Percentiles rank a stretch among this genome's conserved stretches.
phyloP scores from a whole-genome alignment of 2,329 filamentous ascomycete species.

The Phialocephala subalpina region DNA sequence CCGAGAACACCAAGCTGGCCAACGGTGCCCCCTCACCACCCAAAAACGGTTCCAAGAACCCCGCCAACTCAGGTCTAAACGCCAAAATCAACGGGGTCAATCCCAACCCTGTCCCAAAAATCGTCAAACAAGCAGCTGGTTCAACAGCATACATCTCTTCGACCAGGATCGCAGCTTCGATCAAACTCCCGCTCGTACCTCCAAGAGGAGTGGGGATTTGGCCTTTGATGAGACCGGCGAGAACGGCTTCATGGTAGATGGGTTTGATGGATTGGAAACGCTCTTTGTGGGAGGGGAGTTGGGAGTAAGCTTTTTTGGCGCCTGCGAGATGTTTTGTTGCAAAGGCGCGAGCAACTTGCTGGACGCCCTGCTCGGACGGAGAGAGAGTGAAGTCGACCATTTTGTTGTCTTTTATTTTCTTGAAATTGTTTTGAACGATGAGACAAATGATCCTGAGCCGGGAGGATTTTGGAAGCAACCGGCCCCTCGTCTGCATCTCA shows the following conservation, averaged over 20 bases:
- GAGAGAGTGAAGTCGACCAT: conserved; percentile 42
- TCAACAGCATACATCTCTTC: conserved; percentile 62
- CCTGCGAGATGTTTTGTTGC: conserved; percentile 10
- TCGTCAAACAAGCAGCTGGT: conserved; percentile 54
- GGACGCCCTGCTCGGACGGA: conserved; percentile 34
- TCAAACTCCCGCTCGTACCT: conserved; percentile 50
- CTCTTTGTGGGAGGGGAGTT: conserved; percentile 28
- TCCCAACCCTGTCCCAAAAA: conserved; percentile 59
- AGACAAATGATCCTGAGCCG: too few species aligned
- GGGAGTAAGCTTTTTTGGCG: not conserved
- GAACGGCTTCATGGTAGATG: conserved; percentile 52
- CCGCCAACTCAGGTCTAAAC: conserved; percentile 48
- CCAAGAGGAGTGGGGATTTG: conserved; percentile 54
- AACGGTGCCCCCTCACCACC: conserved; percentile 52
- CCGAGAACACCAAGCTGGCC: conserved; percentile 58
- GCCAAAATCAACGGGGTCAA: conserved; percentile 57
- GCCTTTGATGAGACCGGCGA: conserved; percentile 53
- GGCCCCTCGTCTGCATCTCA: not conserved
- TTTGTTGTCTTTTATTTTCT: not conserved
- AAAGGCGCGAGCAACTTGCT: conserved; percentile 37
- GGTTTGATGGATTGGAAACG: conserved; percentile 56
- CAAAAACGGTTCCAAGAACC: conserved; percentile 56
- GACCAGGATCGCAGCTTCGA: conserved; percentile 57
- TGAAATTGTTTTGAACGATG: not conserved
- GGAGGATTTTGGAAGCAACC: not conserved